Conservation (phyloP, 2,329 filamentous ascomycete genomes). For the Aaosphaeria pasadenensis region DNA sequence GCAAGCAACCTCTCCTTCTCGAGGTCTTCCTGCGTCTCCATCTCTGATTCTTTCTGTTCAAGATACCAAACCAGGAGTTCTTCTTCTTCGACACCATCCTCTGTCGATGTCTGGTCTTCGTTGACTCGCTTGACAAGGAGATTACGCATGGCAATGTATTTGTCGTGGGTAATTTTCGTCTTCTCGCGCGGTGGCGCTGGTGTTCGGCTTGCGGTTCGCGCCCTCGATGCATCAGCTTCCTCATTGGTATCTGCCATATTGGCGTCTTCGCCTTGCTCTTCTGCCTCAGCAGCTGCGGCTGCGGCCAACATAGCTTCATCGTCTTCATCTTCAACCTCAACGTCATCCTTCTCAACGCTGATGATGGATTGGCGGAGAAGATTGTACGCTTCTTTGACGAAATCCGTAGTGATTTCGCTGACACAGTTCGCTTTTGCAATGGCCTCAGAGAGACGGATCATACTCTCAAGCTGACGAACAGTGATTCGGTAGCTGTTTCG, state of each 20-base stretch:
- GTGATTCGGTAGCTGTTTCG: conserved; percentile 97
- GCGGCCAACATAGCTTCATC: conserved; percentile 56
- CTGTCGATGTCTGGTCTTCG: conserved; percentile 71
- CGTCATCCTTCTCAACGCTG: conserved; percentile 94
- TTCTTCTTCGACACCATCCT: conserved; percentile 82
- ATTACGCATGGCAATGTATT: conserved; percentile 89
- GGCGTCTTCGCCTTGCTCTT: conserved; percentile 46
- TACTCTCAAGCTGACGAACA: conserved; percentile 88
- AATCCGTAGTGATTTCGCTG: conserved; percentile 77
- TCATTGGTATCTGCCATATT: conserved; percentile 25
- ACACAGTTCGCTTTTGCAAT: conserved; percentile 98
- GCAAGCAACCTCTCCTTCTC: conserved; percentile 70
- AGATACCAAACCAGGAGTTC: conserved; percentile 85
- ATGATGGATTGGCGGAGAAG: conserved; percentile 93
- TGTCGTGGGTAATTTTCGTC: conserved; percentile 92
- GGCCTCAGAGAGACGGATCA: conserved; percentile 95
- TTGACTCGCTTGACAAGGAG: conserved; percentile 78
- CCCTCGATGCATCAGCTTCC: conserved; percentile 31
- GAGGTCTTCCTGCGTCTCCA: conserved; percentile 78
- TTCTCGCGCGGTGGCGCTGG: conserved; percentile 53
- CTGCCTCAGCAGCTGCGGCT: conserved; percentile 41
- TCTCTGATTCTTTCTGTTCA: conserved; percentile 81
- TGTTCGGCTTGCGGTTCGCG: conserved; percentile 35
- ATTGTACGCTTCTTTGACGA: conserved; percentile 90
- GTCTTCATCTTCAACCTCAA: conserved; percentile 84